phyloP scores from a whole-genome alignment of 1,139 yeast species.

The Nadsonia starkeyi-henricii region DNA sequence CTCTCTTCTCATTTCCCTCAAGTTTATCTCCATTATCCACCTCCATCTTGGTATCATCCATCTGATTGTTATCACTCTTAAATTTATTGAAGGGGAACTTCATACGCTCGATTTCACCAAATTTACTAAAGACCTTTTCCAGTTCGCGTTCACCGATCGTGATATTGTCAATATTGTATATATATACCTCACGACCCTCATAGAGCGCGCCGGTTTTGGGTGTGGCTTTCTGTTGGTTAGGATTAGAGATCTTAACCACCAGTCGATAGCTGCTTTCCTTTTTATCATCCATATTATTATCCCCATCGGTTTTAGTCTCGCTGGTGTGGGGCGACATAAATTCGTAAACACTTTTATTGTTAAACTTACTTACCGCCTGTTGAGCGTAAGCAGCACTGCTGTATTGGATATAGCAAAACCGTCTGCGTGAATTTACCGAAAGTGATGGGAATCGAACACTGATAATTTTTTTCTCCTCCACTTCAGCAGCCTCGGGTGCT shows the following conservation, averaged over 20 bases:
- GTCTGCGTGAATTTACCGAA: constrained; percentile 38
- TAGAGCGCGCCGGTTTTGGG: constrained; percentile 32
- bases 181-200: constrained; percentile 38
- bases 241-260: constrained; percentile 47
- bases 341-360: constrained; percentile 26
- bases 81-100: constrained; percentile 6
- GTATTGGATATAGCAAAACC: constrained; percentile 69
- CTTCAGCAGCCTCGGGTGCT: no score
- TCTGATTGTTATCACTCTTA: neutral
- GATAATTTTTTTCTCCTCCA: constrained; percentile 21
- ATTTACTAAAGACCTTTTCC: constrained; percentile 23
- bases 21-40: no score
- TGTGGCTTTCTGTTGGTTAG: constrained; percentile 22
- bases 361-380: constrained; percentile 31
- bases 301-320: constrained; percentile 9
- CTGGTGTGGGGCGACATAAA: constrained; percentile 10
- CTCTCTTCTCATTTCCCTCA: constrained; percentile 9
- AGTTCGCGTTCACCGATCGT: constrained; percentile 19
- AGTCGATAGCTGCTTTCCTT: constrained; percentile 20
- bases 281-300: constrained; percentile 12
- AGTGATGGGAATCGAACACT: constrained; percentile 59
- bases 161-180: constrained; percentile 38
- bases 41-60: constrained; percentile 11
- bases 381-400: constrained; percentile 32
- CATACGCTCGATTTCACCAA: constrained; percentile 35